These are phyloP conservation scores for Crucihimalaya himalaica DNA, from an alignment of 345 rosid species.

Conservation along the genomic window DNA sequence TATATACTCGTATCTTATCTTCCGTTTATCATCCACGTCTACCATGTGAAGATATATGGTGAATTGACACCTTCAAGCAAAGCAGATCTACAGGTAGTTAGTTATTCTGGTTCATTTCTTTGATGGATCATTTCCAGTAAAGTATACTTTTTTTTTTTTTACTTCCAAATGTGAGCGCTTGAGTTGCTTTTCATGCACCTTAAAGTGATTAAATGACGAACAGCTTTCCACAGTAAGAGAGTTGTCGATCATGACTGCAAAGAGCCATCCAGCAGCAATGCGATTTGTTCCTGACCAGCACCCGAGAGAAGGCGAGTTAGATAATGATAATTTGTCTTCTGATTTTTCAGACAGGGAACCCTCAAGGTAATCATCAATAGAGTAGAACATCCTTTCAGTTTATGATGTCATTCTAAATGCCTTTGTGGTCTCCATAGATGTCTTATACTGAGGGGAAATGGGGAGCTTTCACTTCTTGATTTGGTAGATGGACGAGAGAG, in stretches of 20 bases:
- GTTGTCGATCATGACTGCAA: slow-evolving; percentile 98
- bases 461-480: slow-evolving; percentile 96
- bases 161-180: slow-evolving; percentile 23
- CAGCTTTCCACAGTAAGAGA: slow-evolving; percentile 99
- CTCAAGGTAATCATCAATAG: slow-evolving; percentile 59
- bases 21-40: slow-evolving; percentile 91
- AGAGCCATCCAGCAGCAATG: slow-evolving; percentile 99
- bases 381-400: slow-evolving; percentile 23
- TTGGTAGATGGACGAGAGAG: slow-evolving; percentile 97
- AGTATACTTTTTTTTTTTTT: background rate
- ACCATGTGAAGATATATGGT: slow-evolving; percentile 71
- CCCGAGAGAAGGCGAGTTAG: slow-evolving; percentile 52
- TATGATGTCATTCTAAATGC: slow-evolving; percentile 40
- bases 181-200: slow-evolving; percentile 61
- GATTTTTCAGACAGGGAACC: slow-evolving; percentile 67
- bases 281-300: slow-evolving; percentile 92
- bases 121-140: slow-evolving; percentile 11
- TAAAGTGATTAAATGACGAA: slow-evolving; percentile 99
- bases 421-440: slow-evolving; percentile 56
- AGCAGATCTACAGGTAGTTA: slow-evolving; percentile 82
- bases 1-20: slow-evolving; percentile 84
- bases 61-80: slow-evolving; percentile 77
- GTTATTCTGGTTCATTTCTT: slow-evolving; percentile 21
- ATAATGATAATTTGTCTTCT: slow-evolving; percentile 52
- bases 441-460: slow-evolving; percentile 86